Conservation (phyloP, 2,329 filamentous ascomycete genomes). For the Fusarium sp. region DNA sequence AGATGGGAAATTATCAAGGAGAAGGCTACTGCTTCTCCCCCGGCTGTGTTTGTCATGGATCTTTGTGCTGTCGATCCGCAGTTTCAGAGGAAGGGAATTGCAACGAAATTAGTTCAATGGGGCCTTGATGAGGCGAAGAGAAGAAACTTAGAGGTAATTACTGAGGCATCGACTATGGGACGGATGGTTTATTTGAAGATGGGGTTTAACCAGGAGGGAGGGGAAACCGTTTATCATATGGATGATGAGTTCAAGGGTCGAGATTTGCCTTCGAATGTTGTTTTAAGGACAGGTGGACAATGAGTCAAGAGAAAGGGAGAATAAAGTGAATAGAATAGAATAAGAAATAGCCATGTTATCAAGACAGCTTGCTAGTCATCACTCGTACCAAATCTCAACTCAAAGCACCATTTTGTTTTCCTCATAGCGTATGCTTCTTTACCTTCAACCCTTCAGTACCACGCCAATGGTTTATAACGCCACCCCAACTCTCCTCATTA, state of each 20-base stretch:
- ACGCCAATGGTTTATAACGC: constrained; percentile 72
- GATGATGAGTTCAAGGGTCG: constrained; percentile 55
- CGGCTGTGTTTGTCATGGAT: constrained; percentile 62
- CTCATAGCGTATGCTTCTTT: constrained; percentile 36
- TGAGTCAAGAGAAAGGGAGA: background rate
- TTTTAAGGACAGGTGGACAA: constrained; percentile 55
- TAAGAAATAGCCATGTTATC: background rate
- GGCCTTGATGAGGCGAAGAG: constrained; percentile 56
- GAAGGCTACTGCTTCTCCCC: constrained; percentile 52
- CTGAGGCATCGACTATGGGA: constrained; percentile 62
- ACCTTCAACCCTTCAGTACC: constrained; percentile 50
- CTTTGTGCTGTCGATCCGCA: constrained; percentile 63
- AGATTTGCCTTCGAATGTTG: constrained; percentile 56
- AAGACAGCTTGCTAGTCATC: background rate
- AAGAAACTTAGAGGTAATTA: constrained; percentile 55
- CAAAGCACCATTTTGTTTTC: background rate
- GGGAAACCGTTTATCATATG: constrained; percentile 56
- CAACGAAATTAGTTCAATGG: constrained; percentile 58
- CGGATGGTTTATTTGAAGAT: constrained; percentile 58
- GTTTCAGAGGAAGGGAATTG: constrained; percentile 63
- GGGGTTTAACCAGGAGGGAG: constrained; percentile 56
- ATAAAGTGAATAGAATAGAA: background rate
- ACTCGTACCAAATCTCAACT: background rate
- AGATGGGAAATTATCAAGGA: constrained; percentile 56
- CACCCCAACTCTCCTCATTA: constrained; percentile 84